phyloP scores from a whole-genome alignment of 1,284 basidiomycete species.

The Naganishia albida region DNA sequence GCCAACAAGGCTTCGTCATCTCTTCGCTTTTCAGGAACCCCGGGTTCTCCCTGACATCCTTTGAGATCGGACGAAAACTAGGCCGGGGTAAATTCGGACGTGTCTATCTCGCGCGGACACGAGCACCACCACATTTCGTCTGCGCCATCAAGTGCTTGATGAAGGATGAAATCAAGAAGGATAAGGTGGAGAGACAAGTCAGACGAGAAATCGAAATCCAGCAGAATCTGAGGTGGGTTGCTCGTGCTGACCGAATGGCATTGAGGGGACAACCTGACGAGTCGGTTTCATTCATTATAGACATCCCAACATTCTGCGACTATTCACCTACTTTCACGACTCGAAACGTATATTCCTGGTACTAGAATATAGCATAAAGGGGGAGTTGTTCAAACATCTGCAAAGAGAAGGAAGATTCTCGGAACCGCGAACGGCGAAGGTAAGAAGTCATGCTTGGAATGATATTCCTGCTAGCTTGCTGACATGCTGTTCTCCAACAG shows the following conservation, averaged over 20 bases:
- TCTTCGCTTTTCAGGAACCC: conserved; percentile 10
- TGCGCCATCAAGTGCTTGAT: conserved; percentile 96
- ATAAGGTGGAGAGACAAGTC: conserved; percentile 80
- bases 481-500: conserved; percentile 47
- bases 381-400: conserved; percentile 94
- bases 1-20: too few relatives aligned
- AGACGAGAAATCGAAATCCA: conserved; percentile 98
- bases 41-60: conserved; percentile 70
- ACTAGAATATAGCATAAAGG: conserved; percentile 93
- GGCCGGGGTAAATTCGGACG: conserved; percentile 99
- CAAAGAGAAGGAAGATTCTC: conserved; percentile 71
- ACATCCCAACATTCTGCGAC: conserved; percentile 89
- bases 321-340: conserved; percentile 98
- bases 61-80: conserved; percentile 92
- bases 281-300: conserved; percentile 49
- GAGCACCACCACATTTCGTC: conserved; percentile 82
- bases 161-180: conserved; percentile 83
- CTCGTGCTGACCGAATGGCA: neutral
- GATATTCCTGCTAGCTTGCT: neutral
- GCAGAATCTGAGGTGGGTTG: conserved; percentile 72
- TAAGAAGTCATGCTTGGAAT: conserved; percentile 47
- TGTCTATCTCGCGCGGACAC: conserved; percentile 97
- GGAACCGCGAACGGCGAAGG: conserved; percentile 72
- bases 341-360: conserved; percentile 97
- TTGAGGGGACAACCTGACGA: neutral